Conservation (phyloP, 1,284 basidiomycete species). For the Moniliella sp. region DNA sequence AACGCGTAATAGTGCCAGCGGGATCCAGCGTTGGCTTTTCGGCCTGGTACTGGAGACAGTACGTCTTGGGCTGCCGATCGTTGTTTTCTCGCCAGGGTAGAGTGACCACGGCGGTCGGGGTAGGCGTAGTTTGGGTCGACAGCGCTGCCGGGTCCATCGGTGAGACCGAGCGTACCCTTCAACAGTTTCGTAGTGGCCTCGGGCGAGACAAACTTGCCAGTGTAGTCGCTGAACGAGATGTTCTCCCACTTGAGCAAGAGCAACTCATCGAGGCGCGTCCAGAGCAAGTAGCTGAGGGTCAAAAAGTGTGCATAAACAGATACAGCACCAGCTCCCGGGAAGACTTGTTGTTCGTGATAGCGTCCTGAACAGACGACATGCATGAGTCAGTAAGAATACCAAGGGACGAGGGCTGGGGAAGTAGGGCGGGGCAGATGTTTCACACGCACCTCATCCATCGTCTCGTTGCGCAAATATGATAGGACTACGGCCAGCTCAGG, state of each 20-base stretch:
- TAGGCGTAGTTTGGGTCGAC: too few species aligned
- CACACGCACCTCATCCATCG: too few species aligned
- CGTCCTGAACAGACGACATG: too few species aligned
- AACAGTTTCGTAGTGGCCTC: too few species aligned
- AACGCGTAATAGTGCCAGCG: not conserved
- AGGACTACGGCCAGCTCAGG: not conserved
- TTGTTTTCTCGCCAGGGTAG: not conserved
- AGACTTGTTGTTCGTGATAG: too few species aligned
- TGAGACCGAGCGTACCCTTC: too few species aligned
- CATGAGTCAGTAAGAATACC: too few species aligned
- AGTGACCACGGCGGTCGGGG: not conserved
- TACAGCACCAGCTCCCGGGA: too few species aligned
- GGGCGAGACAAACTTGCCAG: too few species aligned
- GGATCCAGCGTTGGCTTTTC: not conserved
- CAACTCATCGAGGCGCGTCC: not conserved
- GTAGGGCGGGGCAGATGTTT: too few species aligned
- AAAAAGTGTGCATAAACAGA: not conserved
- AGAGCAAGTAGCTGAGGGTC: not conserved
- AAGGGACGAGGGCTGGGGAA: too few species aligned
- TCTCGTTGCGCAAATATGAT: not conserved
- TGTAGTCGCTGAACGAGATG: not conserved
- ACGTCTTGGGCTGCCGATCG: not conserved
- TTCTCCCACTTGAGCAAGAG: not conserved
- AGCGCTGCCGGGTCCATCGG: too few species aligned
- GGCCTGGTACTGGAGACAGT: not conserved